Evolutionary conservation across 2,329 filamentous ascomycete genomes (phyloP), one percentile per base, ranked within the genome.

Genomic region (Neonectria hederae): DNA sequence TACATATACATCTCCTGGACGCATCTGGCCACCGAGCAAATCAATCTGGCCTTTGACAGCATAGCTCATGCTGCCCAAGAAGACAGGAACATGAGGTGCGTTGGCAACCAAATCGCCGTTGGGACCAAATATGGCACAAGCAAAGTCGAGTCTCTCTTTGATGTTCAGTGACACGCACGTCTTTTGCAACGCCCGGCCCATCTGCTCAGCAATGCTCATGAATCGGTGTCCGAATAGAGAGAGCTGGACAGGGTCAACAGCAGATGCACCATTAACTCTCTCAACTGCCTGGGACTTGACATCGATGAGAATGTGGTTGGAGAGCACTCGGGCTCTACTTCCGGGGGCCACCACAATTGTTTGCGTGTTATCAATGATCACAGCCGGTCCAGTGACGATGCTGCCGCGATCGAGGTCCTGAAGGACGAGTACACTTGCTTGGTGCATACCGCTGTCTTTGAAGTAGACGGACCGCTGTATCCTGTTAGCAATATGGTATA

Each of bases 151-250:
- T n/a, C 91, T 85, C 74, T 94, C 92, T 72, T 94, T 90, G 76
- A 93, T 90, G 69, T 93, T 93, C 0, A 89, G 91, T 54, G 87
- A 90, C 32, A 93, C 88, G 71, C 87, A 89, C 0, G 90, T 93
- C 80, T 93, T 93, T 72, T 93, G 90, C 40, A 94, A 76, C 6
- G 90, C 89, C 53, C 89, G 84, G 0, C 91, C 91, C 91, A 93
- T 93, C 73, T 93, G 90, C 76, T 94, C 91, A 1, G 91, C 91
- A 65, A 93, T 92, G 2, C 89, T 89, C 91, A 93, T 93, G 78
- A 94, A 94, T 8, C 91, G 85, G 76, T 93, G 90, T 0, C 87
- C 89, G 72, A 93, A 93, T 60, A 93, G 89, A 67, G 86, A 89
- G 0, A 94, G 82, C 76, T 92, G 84, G 66, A 93, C 90, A 0